phyloP scores from a whole-genome alignment of 805 yeast genomes.

The Metschnikowia rubicola region DNA sequence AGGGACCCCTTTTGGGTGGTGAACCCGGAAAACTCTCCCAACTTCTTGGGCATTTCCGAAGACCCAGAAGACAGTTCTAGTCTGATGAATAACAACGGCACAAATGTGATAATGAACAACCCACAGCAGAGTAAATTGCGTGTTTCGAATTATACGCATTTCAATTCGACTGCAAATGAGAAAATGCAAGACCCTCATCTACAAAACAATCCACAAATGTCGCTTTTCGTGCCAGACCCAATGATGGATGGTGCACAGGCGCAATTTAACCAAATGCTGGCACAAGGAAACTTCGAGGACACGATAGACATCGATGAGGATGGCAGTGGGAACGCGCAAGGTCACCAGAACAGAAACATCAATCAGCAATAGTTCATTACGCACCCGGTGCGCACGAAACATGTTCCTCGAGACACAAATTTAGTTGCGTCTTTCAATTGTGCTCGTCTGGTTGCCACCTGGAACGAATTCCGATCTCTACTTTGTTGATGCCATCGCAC shows the following conservation, averaged over 20 bases:
- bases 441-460: too few relatives aligned
- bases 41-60: slow-evolving; percentile 9
- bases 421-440: too few relatives aligned
- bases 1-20: slow-evolving; percentile 53
- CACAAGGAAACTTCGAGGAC: background rate
- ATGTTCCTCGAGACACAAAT: too few relatives aligned
- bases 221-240: slow-evolving; percentile 1
- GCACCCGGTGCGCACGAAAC: too few relatives aligned
- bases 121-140: slow-evolving; percentile 1
- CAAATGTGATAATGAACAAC: slow-evolving; percentile 1
- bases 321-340: background rate
- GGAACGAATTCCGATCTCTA: too few relatives aligned
- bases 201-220: background rate
- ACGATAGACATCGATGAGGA: slow-evolving; percentile 1
- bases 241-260: background rate
- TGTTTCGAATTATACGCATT: background rate
- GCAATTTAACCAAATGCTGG: slow-evolving; percentile 1
- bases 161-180: background rate
- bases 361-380: too few relatives aligned
- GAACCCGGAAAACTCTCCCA: slow-evolving; percentile 22
- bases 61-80: background rate
- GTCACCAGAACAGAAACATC: background rate
- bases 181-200: slow-evolving; percentile 1
- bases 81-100: slow-evolving; percentile 2
- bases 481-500: too few relatives aligned